A percentile compares a stretch with the other conserved stretches of the same genome.
Conservation (phyloP, 306 rosid genomes). For the Lathyrus aphaca region DNA sequence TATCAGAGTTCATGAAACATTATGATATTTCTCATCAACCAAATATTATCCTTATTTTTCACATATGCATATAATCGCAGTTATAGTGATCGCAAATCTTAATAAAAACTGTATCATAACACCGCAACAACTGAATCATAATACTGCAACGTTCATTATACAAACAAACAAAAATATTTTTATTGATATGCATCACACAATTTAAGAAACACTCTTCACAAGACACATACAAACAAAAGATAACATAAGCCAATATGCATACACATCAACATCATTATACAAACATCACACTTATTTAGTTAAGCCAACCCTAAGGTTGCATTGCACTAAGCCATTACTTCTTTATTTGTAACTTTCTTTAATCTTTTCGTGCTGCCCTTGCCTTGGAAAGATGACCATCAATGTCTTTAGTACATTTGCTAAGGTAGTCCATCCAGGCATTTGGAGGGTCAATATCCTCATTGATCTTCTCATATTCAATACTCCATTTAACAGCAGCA, state of each 20-base stretch:
- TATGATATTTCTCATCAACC: no score
- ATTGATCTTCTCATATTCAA: slow-evolving; percentile 35
- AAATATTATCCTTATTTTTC: no score
- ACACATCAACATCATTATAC: not conserved
- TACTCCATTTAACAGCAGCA: slow-evolving; percentile 18
- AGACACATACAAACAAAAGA: not conserved
- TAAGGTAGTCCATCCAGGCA: slow-evolving; percentile 7
- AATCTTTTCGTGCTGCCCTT: not conserved
- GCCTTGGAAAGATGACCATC: slow-evolving; percentile 38
- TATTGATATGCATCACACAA: not conserved
- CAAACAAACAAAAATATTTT: no score
- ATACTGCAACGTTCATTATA: no score
- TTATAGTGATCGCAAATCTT: no score
- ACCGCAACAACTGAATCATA: no score
- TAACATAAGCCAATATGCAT: not conserved
- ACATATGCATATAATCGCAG: no score
- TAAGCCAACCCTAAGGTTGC: not conserved
- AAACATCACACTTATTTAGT: not conserved
- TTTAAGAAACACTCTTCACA: no score
- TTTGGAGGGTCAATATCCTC: slow-evolving; percentile 39
- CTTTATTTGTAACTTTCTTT: not conserved
- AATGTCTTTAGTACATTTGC: slow-evolving; percentile 15
- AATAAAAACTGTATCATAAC: no score
- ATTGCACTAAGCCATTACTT: not conserved
- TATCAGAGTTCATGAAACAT: no score